Evolutionary conservation across 345 rosid species (phyloP), one percentile per base, ranked within the genome.

Genomic region (Salix suchowensis): DNA sequence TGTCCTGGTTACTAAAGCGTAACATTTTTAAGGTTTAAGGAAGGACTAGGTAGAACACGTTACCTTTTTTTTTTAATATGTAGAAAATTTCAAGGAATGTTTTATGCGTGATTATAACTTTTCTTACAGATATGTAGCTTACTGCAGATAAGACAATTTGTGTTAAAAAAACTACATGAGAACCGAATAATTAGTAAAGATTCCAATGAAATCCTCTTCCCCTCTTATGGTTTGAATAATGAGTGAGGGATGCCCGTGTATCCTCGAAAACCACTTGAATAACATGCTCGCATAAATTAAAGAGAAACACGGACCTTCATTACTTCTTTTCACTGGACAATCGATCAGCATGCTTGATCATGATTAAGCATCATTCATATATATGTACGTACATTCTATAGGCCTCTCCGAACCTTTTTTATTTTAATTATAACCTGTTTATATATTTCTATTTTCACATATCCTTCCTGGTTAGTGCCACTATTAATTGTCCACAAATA

Each of bases 301-400:
- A 24, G 46, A n/a, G 55, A 39, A 58, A 61, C 67, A 37, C 39
- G 70, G 15, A 12, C 23, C 19, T 36, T n/a, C 4, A 21, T 12
- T 11, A 21, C 23, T 23, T 5, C 14, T 66, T 72, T 74, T 74
- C 64, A 30, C 24, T 4, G 24, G 39, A 54, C 54, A 67, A 70
- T 67, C 54, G 44, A 75, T 75, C 50, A 68, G 70, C 61, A 76
- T 28, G 21, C 58, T 68, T 37, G 64, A 58, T 58, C 28, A 58
- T 58, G 62, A 68, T 42, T 1, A 39, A 68, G 36, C 26, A 67
- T 55, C 19, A 66, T 44, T 62, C 21, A 32, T 4, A 50, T 7
- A 32, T 4, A 50, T 7, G 39, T 34, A 37, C 13, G 39, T 34
- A 37, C 13, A 23, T 58, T 55, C 68, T 16, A 39, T 32, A 75